Evolutionary conservation across 2,329 filamentous ascomycete genomes (phyloP).

Genomic region (Paecilomyces variotii): DNA sequence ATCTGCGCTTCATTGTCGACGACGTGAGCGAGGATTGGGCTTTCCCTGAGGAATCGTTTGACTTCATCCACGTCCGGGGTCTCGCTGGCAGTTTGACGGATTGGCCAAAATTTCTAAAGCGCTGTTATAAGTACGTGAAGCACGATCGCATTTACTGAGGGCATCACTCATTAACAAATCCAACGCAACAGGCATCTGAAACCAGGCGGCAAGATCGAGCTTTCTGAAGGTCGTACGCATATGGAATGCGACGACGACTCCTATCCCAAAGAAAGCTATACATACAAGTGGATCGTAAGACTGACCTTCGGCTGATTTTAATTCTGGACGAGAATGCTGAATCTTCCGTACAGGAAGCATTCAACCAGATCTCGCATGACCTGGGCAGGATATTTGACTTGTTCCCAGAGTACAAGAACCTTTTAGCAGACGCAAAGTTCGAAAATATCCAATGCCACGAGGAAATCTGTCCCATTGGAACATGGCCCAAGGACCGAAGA

Average conservation of each 20-base stretch:
- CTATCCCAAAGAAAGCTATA: slow-evolving; percentile 8
- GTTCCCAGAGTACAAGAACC: slow-evolving; percentile 5
- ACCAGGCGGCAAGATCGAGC: slow-evolving; percentile 22
- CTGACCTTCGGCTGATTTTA: not conserved
- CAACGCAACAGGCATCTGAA: slow-evolving; percentile 14
- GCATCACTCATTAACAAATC: not conserved
- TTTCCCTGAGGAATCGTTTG: slow-evolving; percentile 15
- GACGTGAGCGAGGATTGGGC: slow-evolving; percentile 20
- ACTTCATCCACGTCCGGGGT: slow-evolving; percentile 22
- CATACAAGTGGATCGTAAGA: slow-evolving; percentile 7
- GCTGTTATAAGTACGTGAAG: slow-evolving; percentile 12
- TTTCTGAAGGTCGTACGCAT: slow-evolving; percentile 13
- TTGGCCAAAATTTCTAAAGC: slow-evolving; percentile 13
- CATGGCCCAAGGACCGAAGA: slow-evolving; percentile 21
- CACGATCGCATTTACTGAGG: not conserved
- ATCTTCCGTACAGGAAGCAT: slow-evolving; percentile 6
- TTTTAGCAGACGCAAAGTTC: slow-evolving; percentile 18
- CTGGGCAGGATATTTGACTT: slow-evolving; percentile 12
- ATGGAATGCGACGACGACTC: slow-evolving; percentile 20
- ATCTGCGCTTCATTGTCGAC: slow-evolving; percentile 22
- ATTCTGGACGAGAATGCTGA: not conserved
- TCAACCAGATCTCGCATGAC: slow-evolving; percentile 31
- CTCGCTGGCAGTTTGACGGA: slow-evolving; percentile 13
- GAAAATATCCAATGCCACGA: slow-evolving; percentile 13
- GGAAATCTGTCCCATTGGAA: slow-evolving; percentile 17